Base-by-base conservation (phyloP, 1,284 basidiomycete species). In the Ceratobasidium sp. region DNA sequence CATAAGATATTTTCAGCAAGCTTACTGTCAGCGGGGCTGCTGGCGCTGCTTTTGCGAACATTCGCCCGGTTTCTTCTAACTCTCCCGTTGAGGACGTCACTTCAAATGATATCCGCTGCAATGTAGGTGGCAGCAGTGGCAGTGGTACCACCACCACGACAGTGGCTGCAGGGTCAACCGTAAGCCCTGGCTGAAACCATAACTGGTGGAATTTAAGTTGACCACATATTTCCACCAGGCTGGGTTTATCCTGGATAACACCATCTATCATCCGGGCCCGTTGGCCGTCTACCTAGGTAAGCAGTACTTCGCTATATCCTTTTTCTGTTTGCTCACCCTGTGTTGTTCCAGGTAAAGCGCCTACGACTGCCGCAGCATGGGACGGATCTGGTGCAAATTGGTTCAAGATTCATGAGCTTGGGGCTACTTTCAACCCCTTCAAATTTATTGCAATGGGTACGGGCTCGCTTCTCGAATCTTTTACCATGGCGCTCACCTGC, bases 51-150 rank as follows among this genome's bases (percentile, higher is more conserved):
- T 55, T 45, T 25, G 27, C 27, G 8, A 55, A 67, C 73, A 75
- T 84, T 62, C 82, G 83, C 67, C 73, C 83, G 17, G 78, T 81
- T 20, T 82, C 83, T 15, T 83, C 74, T 76, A 85, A 85, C 77
- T 83, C 82, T 73, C 83, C 83, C 12, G 83, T 85, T 53, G 83
- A 81, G 34, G 82, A 83, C 57, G 82, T 85, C 10, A 83, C 81
- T 27, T 82, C 81, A 27, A 82, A 73, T 2, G 83, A 84, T 71
- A 50, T 84, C 6, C 55, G 65, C 22, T 72, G 69, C 77, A 84
- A 84, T 72, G 83, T 84, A 68, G 81, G 81, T 69, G 83, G 83
- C 22, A 77, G 80, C 27, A 79, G 79, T 20, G 83, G 82, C 4
- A 72, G 79, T 8, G 74, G 75, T 45, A 80, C 82, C 22, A 60